A percentile compares a stretch with the other conserved stretches of the same genome.
Evolutionary conservation across 2,329 filamentous ascomycete genomes (phyloP).

Genomic region (Botrytis galanthina): DNA sequence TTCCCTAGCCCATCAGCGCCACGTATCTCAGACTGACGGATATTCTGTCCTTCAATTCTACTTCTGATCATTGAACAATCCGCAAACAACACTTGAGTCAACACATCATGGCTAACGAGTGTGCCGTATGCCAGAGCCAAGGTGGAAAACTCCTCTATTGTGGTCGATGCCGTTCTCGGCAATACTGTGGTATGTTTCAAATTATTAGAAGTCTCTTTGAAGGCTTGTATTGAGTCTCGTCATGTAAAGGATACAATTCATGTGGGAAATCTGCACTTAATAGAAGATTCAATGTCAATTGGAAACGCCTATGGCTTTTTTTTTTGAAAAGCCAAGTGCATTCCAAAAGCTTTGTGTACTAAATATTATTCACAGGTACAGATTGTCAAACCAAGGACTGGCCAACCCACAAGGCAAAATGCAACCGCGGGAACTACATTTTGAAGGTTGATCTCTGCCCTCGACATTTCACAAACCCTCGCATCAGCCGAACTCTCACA

Average conservation of each 20-base stretch:
- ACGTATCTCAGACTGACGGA: no score
- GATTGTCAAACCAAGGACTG: background rate
- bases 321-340: background rate
- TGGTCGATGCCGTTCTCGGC: background rate
- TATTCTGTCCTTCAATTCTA: background rate
- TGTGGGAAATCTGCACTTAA: background rate
- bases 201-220: background rate
- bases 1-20: accelerated
- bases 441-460: constrained; percentile 22
- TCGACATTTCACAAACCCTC: constrained; percentile 20
- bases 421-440: constrained; percentile 16
- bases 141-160: background rate
- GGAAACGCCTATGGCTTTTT: no score
- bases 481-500: constrained; percentile 21
- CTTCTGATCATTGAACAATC: background rate
- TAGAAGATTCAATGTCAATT: background rate
- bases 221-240: no score
- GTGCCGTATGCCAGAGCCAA: background rate
- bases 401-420: background rate
- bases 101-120: background rate
- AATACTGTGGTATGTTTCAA: background rate
- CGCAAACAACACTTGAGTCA: no score
- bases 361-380: background rate
- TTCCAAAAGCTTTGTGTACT: no score
- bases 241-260: background rate